A percentile compares a stretch with the other conserved stretches of the same genome.
Conservation (phyloP, 2,329 filamentous ascomycete species). For the Westerdykella aurantiaca region DNA sequence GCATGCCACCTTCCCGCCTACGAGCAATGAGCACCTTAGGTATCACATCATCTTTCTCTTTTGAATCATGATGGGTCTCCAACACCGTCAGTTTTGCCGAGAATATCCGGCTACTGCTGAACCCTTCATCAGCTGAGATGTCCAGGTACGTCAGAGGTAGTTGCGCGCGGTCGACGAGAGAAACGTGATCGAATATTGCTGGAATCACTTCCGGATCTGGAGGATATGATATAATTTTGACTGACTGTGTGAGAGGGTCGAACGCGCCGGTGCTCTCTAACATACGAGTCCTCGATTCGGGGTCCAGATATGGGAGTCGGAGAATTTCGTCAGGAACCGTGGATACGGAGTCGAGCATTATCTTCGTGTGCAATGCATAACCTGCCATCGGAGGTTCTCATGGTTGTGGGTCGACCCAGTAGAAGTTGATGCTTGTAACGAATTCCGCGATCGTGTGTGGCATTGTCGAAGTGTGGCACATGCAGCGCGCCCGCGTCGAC, state of each 20-base stretch:
- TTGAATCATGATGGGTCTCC: constrained; percentile 16
- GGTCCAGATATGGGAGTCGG: constrained; percentile 20
- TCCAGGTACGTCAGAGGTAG: constrained; percentile 37
- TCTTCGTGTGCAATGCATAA: constrained; percentile 27
- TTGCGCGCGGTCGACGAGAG: constrained; percentile 31
- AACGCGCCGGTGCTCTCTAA: constrained; percentile 28
- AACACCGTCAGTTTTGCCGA: constrained; percentile 29
- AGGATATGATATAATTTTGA: constrained; percentile 29
- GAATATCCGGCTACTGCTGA: constrained; percentile 30
- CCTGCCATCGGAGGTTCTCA: constrained; percentile 23
- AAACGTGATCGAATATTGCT: constrained; percentile 29
- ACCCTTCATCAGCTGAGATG: constrained; percentile 16
- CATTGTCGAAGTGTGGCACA: too few relatives aligned
- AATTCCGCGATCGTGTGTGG: too few relatives aligned
- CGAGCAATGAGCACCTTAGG: constrained; percentile 33
- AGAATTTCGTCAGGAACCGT: constrained; percentile 16
- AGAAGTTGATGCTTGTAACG: too few relatives aligned
- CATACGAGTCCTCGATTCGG: constrained; percentile 20
- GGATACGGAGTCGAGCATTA: constrained; percentile 22
- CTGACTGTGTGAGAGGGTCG: constrained; percentile 25
- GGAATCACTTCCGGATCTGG: constrained; percentile 25
- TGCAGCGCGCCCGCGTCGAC: too few relatives aligned
- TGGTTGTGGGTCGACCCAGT: constrained; percentile 11
- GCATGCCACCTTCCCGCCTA: constrained; percentile 51
- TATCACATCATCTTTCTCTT: constrained; percentile 1